Evolutionary conservation across 148 eudicot genomes (phyloP).

Genomic region (Polygonum maritimum): DNA sequence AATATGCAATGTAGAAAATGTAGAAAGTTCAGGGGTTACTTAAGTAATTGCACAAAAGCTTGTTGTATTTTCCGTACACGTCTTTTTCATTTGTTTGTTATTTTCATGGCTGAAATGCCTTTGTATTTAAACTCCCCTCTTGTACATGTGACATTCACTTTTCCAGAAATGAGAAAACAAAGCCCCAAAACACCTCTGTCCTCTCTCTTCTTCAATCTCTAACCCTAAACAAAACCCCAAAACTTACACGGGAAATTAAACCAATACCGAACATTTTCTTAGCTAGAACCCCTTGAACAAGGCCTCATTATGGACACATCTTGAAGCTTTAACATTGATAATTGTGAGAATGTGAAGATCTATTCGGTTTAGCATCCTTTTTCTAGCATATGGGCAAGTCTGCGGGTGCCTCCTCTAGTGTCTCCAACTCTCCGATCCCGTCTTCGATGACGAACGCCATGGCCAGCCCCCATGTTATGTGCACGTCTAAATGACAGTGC

Average conservation of each 20-base stretch:
- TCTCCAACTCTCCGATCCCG: conserved; percentile 7
- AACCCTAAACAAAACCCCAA: too few species aligned
- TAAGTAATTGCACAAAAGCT: too few species aligned
- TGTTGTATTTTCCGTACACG: too few species aligned
- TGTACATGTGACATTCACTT: too few species aligned
- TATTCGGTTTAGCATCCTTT: background rate
- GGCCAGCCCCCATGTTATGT: conserved; percentile 12
- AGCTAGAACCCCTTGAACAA: background rate
- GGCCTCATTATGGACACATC: background rate
- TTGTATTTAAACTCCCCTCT: too few species aligned
- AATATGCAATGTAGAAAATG: too few species aligned
- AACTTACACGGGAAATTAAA: background rate
- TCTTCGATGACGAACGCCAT: conserved; percentile 4
- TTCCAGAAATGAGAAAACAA: too few species aligned
- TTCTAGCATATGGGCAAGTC: background rate
- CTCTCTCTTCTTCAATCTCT: too few species aligned
- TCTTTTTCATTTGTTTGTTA: too few species aligned
- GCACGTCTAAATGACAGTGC: conserved; percentile 13
- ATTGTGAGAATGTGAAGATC: background rate
- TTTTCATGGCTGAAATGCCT: too few species aligned
- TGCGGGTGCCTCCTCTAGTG: background rate
- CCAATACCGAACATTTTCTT: background rate
- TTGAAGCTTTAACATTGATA: background rate
- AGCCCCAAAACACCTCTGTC: too few species aligned
- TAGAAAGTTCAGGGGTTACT: too few species aligned